These are phyloP conservation scores for Candida neerlandica DNA, from an alignment of 1,139 yeast genomes.

Conservation along the genomic window DNA sequence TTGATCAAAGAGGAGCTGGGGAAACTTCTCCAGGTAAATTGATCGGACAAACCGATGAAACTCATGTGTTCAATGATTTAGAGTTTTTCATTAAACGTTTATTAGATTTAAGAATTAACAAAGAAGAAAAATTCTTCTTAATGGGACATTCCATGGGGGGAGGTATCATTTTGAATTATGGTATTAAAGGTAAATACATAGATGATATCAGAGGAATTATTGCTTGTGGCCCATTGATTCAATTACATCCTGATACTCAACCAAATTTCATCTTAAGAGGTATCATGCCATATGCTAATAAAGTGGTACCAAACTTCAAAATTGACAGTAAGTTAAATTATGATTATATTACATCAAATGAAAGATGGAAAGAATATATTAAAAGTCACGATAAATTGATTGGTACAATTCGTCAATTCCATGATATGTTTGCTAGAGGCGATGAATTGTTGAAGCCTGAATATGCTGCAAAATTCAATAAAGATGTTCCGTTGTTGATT, in stretches of 20 bases:
- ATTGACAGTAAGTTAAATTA: constrained; percentile 59
- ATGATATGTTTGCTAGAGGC: constrained; percentile 72
- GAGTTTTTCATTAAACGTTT: constrained; percentile 57
- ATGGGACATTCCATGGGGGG: constrained; percentile 98
- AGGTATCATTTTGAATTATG: constrained; percentile 75
- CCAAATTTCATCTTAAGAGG: constrained; percentile 54
- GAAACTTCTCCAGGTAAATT: constrained; percentile 62
- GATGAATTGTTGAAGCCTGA: constrained; percentile 46
- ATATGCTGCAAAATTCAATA: constrained; percentile 45
- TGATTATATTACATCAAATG: constrained; percentile 59
- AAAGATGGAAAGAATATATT: constrained; percentile 49
- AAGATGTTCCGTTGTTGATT: constrained; percentile 50
- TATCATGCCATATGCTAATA: constrained; percentile 51
- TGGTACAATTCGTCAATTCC: constrained; percentile 44
- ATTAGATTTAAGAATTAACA: constrained; percentile 25
- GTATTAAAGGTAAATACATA: constrained; percentile 61
- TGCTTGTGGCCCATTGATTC: constrained; percentile 69
- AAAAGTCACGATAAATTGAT: constrained; percentile 42
- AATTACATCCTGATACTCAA: constrained; percentile 57
- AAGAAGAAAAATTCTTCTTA: constrained; percentile 52
- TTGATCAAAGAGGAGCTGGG: constrained; percentile 91
- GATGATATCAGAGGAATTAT: constrained; percentile 58
- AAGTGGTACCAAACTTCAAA: constrained; percentile 53
- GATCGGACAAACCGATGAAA: constrained; percentile 70
- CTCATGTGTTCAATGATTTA: constrained; percentile 64